Base-by-base conservation (phyloP, 306 rosid genomes). In the Cicer chorassanicum region DNA sequence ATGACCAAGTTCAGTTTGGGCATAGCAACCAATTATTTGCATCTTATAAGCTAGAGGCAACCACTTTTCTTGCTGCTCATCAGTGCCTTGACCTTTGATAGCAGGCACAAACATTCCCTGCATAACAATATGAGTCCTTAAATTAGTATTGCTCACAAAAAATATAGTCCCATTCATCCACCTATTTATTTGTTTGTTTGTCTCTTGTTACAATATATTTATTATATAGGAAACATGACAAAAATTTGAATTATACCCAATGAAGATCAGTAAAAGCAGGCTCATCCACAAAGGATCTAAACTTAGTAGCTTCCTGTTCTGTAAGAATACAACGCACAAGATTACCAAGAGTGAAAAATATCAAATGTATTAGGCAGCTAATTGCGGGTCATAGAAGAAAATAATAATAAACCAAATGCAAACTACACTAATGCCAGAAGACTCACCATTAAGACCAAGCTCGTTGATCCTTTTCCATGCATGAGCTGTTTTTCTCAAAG, bases 21-120 rank as follows among this genome's bases (percentile, higher is more conserved):
- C 97, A 87, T 91, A 94, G 89, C 99, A 94, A 79, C 99, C 99
- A 80, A 94, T 87, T 71, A 94, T 91, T 87, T 94, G 89, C 99
- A 94, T 86, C 84, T 80, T 91, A 72, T 92, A 82, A 14, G 99
- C 97, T 76, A 90, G 78, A 1, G 97, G 89, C 87, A 94, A 72
- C 99, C 99, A 94, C 75, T 94, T 87, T 38, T 84, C 64, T 75
- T 86, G 97, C 88, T 94, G 99, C 86, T 90, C 96, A 38, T 94
- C 99, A 14, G 96, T 86, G 66, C 93, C 96, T 84, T 88, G 92
- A 73, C 95, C 95, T 89, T 90, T 88, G 56, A 94, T 82, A 74
- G 90, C 88, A 8, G 99, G 99, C 57, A 94, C 78, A 70, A 94
- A 94, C 99, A 94, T 94, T 75, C 95, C 97, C 99, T 94, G 73